A percentile compares a stretch with the other conserved stretches of the same genome.
These are phyloP conservation scores for Anisodus tanguticus DNA, from an alignment of 257 asterid genomes.

Conservation along the genomic window DNA sequence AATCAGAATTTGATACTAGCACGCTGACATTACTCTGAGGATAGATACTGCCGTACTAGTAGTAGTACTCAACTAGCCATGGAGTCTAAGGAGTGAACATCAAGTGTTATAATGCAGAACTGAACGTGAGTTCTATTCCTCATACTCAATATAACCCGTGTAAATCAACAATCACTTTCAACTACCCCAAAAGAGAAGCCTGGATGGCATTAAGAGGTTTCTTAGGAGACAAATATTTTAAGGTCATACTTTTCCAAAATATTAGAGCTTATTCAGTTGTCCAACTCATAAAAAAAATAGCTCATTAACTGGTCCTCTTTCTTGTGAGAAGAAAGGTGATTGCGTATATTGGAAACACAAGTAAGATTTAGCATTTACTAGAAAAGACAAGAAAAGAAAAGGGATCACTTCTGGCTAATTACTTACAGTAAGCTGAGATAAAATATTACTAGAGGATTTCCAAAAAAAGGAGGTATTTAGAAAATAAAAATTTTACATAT, in stretches of 20 bases:
- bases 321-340: neutral
- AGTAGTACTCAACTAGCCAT: neutral
- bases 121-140: neutral
- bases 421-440: too few relatives aligned
- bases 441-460: neutral
- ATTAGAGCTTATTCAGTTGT: conserved; percentile 16
- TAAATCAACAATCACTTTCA: neutral
- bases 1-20: neutral
- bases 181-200: conserved; percentile 2
- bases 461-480: too few relatives aligned
- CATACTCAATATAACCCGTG: neutral
- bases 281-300: neutral
- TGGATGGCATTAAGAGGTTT: neutral
- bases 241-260: neutral
- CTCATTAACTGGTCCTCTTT: neutral
- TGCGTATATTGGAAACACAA: neutral
- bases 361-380: too few relatives aligned
- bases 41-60: neutral
- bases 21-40: neutral
- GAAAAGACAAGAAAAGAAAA: too few relatives aligned
- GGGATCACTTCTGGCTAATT: too few relatives aligned
- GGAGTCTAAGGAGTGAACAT: neutral
- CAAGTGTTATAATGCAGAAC: neutral
- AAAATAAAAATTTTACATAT: too few relatives aligned
- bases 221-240: neutral